Percentiles rank a stretch among this genome's conserved stretches.
Conservation (phyloP, 2,329 filamentous ascomycete species). For the Furcasterigmium furcatum region DNA sequence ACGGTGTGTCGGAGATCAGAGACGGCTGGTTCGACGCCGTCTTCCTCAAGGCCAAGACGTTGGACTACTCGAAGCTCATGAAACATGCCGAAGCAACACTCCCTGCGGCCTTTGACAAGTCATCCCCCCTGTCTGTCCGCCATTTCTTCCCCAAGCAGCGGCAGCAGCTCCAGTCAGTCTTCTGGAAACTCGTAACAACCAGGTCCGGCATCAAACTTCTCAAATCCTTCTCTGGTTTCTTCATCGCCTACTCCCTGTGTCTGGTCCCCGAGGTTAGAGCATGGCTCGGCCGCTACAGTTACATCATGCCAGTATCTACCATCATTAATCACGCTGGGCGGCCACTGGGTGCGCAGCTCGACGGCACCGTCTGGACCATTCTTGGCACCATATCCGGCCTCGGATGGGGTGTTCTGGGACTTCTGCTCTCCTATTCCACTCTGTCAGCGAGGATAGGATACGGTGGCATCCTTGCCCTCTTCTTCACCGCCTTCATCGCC, state of each 20-base stretch:
- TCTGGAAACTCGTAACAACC: conserved; percentile 39
- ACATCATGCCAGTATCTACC: conserved; percentile 54
- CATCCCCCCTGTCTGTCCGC: conserved; percentile 40
- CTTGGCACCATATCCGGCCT: conserved; percentile 50
- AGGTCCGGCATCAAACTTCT: conserved; percentile 46
- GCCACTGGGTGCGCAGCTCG: conserved; percentile 53
- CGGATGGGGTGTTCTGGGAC: conserved; percentile 51
- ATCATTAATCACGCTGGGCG: conserved; percentile 56
- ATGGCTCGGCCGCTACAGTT: conserved; percentile 52
- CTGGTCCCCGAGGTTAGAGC: conserved; percentile 42
- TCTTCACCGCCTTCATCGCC: conserved; percentile 50
- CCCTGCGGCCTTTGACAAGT: conserved; percentile 41
- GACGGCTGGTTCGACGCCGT: conserved; percentile 46
- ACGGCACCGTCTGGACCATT: conserved; percentile 51
- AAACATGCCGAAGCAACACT: conserved; percentile 39
- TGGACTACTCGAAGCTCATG: conserved; percentile 34
- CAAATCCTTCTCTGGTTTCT: conserved; percentile 55
- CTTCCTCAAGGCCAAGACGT: conserved; percentile 38
- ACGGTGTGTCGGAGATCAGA: conserved; percentile 38
- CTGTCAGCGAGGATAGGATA: conserved; percentile 40
- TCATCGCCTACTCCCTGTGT: conserved; percentile 52
- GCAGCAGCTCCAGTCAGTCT: conserved; percentile 37
- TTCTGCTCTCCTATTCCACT: conserved; percentile 51
- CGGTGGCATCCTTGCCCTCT: conserved; percentile 53
- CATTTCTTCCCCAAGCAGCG: conserved; percentile 45